A percentile compares a stretch with the other conserved stretches of the same genome.
phyloP scores from a whole-genome alignment of 768 basidiomycete genomes.

The Psilocybe azurescens region DNA sequence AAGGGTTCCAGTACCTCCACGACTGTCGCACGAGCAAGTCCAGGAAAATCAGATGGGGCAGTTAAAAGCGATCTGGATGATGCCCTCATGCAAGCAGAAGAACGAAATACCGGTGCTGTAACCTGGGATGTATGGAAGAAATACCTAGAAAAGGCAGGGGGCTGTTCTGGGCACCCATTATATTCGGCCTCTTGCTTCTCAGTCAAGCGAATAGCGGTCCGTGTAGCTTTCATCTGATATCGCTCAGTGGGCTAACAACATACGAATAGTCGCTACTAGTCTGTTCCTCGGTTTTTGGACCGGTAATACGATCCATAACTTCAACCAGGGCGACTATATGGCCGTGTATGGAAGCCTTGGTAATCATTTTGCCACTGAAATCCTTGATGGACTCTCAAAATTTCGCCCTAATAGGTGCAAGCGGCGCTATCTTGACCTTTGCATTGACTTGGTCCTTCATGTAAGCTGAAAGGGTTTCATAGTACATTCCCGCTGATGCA shows the following conservation, averaged over 20 bases:
- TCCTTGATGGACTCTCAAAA: background rate
- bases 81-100: slow-evolving; percentile 58
- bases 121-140: slow-evolving; percentile 51
- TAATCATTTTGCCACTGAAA: slow-evolving; percentile 20
- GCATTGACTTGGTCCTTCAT: slow-evolving; percentile 52
- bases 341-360: slow-evolving; percentile 55
- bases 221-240: background rate
- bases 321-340: slow-evolving; percentile 72
- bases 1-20: slow-evolving; percentile 22
- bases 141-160: slow-evolving; percentile 56
- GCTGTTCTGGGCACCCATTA: slow-evolving; percentile 50
- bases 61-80: slow-evolving; percentile 1
- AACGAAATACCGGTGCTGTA: slow-evolving; percentile 60
- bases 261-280: slow-evolving; percentile 57
- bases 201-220: slow-evolving; percentile 57
- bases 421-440: slow-evolving; percentile 58
- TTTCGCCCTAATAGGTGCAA: slow-evolving; percentile 39
- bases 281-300: slow-evolving; percentile 82
- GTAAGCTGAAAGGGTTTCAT: slow-evolving; percentile 33
- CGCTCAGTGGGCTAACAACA: too few species aligned
- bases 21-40: background rate
- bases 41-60: background rate
- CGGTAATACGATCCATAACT: slow-evolving; percentile 53
- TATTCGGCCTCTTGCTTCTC: slow-evolving; percentile 48
- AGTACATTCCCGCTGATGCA: background rate